phyloP scores from a whole-genome alignment of 192 early-diverging fungal species.

The Rhizoclosmatium sp. region DNA sequence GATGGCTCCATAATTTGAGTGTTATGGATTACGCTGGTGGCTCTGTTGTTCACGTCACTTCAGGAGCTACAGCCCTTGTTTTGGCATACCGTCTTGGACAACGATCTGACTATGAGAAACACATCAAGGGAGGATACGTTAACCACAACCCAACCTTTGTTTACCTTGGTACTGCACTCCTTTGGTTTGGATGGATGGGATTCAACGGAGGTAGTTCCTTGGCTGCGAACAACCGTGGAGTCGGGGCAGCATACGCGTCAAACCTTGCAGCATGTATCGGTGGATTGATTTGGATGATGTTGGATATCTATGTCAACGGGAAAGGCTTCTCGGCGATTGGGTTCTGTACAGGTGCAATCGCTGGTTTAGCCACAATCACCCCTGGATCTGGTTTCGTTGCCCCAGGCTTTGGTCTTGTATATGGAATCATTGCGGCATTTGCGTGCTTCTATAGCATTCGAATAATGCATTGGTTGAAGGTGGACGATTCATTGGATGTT shows the following conservation, averaged over 20 bases:
- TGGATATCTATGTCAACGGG: conserved; percentile 75
- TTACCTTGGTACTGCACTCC: conserved; percentile 75
- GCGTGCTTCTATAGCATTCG: conserved; percentile 67
- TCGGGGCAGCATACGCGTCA: conserved; percentile 86
- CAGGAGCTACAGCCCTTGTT: conserved; percentile 58
- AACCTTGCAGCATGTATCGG: conserved; percentile 86
- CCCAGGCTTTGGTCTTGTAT: conserved; percentile 72
- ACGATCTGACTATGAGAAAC: conserved; percentile 17
- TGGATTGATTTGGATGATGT: conserved; percentile 82
- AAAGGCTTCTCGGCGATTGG: conserved; percentile 88
- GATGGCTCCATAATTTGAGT: conserved; percentile 6
- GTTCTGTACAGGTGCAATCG: conserved; percentile 93
- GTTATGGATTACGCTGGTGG: conserved; percentile 35
- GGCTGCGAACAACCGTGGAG: conserved; percentile 83
- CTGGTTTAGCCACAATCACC: conserved; percentile 93
- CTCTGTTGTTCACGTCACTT: conserved; percentile 21
- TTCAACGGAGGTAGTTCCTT: conserved; percentile 94
- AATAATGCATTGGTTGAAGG: conserved; percentile 71
- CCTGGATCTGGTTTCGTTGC: conserved; percentile 91
- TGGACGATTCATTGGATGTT: conserved; percentile 65
- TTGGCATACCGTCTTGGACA: conserved; percentile 61
- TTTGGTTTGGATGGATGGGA: conserved; percentile 91
- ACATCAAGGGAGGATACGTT: neutral
- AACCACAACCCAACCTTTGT: conserved; percentile 80
- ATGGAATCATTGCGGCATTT: conserved; percentile 70